A percentile compares a stretch with the other conserved stretches of the same genome.
Evolutionary conservation across 2,329 filamentous ascomycete genomes (phyloP).

Genomic region (Bertia moriformis): DNA sequence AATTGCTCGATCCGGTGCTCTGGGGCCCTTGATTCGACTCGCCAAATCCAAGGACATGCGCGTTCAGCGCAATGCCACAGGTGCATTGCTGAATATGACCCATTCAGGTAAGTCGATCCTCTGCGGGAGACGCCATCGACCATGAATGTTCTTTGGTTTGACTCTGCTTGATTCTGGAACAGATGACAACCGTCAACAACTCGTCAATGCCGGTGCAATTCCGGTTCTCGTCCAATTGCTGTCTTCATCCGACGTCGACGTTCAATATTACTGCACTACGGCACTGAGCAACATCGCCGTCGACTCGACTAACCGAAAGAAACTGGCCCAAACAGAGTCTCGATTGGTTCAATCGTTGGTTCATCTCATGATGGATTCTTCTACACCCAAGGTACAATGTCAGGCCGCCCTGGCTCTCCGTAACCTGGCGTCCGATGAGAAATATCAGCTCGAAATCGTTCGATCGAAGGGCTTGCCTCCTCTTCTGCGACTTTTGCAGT

Average conservation of each 20-base stretch:
- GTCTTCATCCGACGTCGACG: slow-evolving; percentile 83
- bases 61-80: slow-evolving; percentile 92
- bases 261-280: slow-evolving; percentile 98
- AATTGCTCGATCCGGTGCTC: slow-evolving; percentile 85
- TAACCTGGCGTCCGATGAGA: slow-evolving; percentile 93
- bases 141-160: too few relatives aligned
- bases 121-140: slow-evolving; percentile 4
- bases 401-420: slow-evolving; percentile 87
- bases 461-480: slow-evolving; percentile 73
- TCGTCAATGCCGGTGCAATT: slow-evolving; percentile 94
- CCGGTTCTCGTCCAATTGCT: slow-evolving; percentile 91
- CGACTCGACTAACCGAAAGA: slow-evolving; percentile 77
- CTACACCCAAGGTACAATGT: slow-evolving; percentile 93
- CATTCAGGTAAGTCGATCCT: slow-evolving; percentile 63
- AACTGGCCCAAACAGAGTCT: slow-evolving; percentile 77
- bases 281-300: slow-evolving; percentile 97
- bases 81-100: slow-evolving; percentile 95
- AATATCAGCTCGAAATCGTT: slow-evolving; percentile 96
- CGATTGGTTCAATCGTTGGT: slow-evolving; percentile 88
- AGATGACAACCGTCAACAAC: slow-evolving; percentile 96
- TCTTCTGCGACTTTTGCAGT: slow-evolving; percentile 78
- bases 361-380: slow-evolving; percentile 97
- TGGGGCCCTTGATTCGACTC: slow-evolving; percentile 76
- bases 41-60: slow-evolving; percentile 98
- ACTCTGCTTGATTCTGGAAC: slow-evolving; percentile 10